Percentiles rank a stretch among this genome's conserved stretches.
These are phyloP conservation scores for Ocimum tenuiflorum DNA, from an alignment of 257 asterid genomes.

Conservation along the genomic window DNA sequence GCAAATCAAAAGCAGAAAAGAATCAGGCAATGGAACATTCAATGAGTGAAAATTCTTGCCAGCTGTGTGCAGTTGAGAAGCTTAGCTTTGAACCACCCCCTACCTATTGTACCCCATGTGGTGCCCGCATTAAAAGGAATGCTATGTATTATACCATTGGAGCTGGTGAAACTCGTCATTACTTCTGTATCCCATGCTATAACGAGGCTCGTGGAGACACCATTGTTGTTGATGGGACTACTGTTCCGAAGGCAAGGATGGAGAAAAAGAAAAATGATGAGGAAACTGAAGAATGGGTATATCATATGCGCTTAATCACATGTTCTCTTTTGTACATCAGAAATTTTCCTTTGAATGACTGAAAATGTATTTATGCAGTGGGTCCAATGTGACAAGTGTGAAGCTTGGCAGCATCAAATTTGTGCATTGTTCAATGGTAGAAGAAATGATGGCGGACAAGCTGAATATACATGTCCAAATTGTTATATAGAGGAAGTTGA, in stretches of 20 bases:
- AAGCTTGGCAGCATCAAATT: slow-evolving; percentile 99
- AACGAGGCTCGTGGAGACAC: slow-evolving; percentile 88
- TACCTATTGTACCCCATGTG: slow-evolving; percentile 82
- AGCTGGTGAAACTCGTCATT: slow-evolving; percentile 85
- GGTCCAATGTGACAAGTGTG: slow-evolving; percentile 98
- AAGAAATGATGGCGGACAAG: slow-evolving; percentile 93
- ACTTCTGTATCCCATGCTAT: slow-evolving; percentile 77
- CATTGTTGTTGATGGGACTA: slow-evolving; percentile 55
- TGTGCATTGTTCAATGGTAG: slow-evolving; percentile 90
- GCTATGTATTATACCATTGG: slow-evolving; percentile 86
- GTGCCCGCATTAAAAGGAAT: slow-evolving; percentile 90
- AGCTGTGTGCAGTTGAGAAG: slow-evolving; percentile 96
- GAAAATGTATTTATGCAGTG: slow-evolving; percentile 54
- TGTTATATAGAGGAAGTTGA: slow-evolving; percentile 85
- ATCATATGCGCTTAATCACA: slow-evolving; percentile 10
- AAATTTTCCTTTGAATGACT: slow-evolving; percentile 14
- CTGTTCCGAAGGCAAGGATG: slow-evolving; percentile 69
- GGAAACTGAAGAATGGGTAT: slow-evolving; percentile 99
- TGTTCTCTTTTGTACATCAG: slow-evolving; percentile 7
- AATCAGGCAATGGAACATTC: slow-evolving; percentile 90
- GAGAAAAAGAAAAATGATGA: slow-evolving; percentile 96
- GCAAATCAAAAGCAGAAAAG: slow-evolving; percentile 90
- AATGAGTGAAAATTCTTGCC: slow-evolving; percentile 93
- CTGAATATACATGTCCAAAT: slow-evolving; percentile 97
- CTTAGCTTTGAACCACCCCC: slow-evolving; percentile 98